Base-by-base conservation (phyloP, 1,284 basidiomycete genomes). In the Ganoderma sinense region DNA sequence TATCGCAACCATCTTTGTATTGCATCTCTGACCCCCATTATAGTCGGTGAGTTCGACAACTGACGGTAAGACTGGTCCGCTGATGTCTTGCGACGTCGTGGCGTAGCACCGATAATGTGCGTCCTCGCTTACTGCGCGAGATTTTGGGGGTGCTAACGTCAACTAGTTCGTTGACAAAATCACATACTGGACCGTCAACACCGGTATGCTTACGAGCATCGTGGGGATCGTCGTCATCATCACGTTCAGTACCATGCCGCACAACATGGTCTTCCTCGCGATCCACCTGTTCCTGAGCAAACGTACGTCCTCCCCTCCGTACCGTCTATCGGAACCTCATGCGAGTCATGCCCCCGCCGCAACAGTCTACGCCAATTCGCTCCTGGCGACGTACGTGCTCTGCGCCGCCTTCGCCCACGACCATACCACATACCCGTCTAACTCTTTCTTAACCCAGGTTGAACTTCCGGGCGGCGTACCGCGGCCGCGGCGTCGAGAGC, bases 191-290 rank as follows among this genome's bases (percentile, higher is more conserved):
- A 65, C 64, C 13, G 51, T 65, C 23, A 58, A 58, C 53, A 65
- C 58, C 64, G 64, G 53, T 1, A 56, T 65, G 36, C 40, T 65
- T 13, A 58, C 64, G 0, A 64, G 63, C 63, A 11, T 64, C 48
- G 63, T 55, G 11, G 63, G 63, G 3, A 39, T 64, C n/a, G 51
- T 48, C 13, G 51, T 64, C 51, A 64, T 64, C 31, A 33, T 64
- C 6, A 56, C 63, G 48, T 64, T 64, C 51, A 56, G 20, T 33
- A 39, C 63, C 8, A 64, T 64, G 48, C 63, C 63, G 5, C 53
- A 64, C 48, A 64, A 40, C 63, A 64, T 64, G 63, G 23, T 64
- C 23, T 64, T 64, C 63, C 63, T 64, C 7, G 63, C 63, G 5
- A 48, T 64, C 11, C 63, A 64, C 16, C 51, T 64, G 11, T 55